Base-by-base conservation (phyloP, 768 basidiomycete genomes). In the Termitomyces sp. region DNA sequence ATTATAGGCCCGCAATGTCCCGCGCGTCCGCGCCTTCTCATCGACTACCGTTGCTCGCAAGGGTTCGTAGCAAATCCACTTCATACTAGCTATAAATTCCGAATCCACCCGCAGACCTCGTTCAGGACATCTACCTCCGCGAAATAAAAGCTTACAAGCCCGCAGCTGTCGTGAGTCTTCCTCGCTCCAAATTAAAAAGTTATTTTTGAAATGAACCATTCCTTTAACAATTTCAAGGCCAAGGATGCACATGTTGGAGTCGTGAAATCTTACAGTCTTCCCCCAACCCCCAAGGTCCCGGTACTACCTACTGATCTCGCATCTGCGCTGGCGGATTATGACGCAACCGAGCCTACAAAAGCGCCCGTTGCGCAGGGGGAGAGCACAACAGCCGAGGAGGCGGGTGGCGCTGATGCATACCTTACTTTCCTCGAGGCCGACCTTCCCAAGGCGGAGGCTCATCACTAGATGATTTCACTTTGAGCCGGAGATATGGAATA, bases 91-190 rank as follows among this genome's bases (percentile, higher is more conserved):
- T 39, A 56, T 63, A 67, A 64, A 73, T 72, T 68, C 74, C 76
- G 74, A 72, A 69, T 75, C 66, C 63, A 65, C 71, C 75, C 71
- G 74, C 69, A 97, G 95, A 97, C 79, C 79, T 95, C 68, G 80
- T 98, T 53, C 91, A 95, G 82, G 94, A 97, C 62, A 71, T 97
- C 56, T 98, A 98, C 75, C 65, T 98, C 64, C 86, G 81, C 68
- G 90, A 96, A 77, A 80, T 98, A 66, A 95, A 90, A 75, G 72
- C 82, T 5, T 98, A 95, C 84, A 96, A 92, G 79, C 80, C 91
- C 41, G 76, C 85, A 36, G 75, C 84, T 5, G 71, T 69, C 46
- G 94, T 94, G 66, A 71, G 91, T 80, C n/a, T 24, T 34, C 46
- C 59, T 41, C 12, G 29, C 5, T 20, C 4, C 1, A 34, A 46